Base-by-base conservation (phyloP, 208 protist genomes). In the Trypanosoma boissoni region DNA sequence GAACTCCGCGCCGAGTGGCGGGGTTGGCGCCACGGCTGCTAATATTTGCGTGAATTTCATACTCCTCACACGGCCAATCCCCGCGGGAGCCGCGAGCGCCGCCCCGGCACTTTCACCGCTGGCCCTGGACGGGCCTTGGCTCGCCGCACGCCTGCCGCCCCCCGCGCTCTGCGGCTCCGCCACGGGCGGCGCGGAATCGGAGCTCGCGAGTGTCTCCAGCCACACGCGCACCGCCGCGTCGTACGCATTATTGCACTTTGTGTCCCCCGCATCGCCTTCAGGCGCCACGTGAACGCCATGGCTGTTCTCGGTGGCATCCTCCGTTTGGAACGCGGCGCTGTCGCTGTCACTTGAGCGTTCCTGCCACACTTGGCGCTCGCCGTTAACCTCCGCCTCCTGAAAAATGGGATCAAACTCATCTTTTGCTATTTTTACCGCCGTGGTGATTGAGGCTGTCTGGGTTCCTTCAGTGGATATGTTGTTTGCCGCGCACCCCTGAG, bases 391-490 rank as follows among this genome's bases (percentile, higher is more conserved):
- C 5, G 78, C 74, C 66, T 78, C 70, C 16, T 77, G 72, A n/a
- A 69, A 69, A 44, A 91, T 79, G 4, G 84, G 84, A 49, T 91
- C 84, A 54, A 91, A 91, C 52, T 72, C 67, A 4, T 55, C 57
- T 31, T 43, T 46, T 2, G 27, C 10, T 8, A 18, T 20, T 4
- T n/a, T 42, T 3, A 32, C 29, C 18, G 51, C 39, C 12, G 6
- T 56, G 5, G 7, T 20, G 12, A 10, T 21, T n/a, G n/a, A n/a
- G 7, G n/a, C 46, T 3, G 9, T 24, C 5, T n/a, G 60, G 20
- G 42, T 68, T 3, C 29, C 4, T 2, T 4, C 41, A 5, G 43
- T 42, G 7, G 14, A 51, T n/a, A 52, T 46, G 44, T 6, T 6
- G 26, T 14, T 14, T 6, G 10, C 9, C 26, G 44, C 21, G 23